phyloP scores from a whole-genome alignment of 441 rosid genomes.

The Lepidium campestre region DNA sequence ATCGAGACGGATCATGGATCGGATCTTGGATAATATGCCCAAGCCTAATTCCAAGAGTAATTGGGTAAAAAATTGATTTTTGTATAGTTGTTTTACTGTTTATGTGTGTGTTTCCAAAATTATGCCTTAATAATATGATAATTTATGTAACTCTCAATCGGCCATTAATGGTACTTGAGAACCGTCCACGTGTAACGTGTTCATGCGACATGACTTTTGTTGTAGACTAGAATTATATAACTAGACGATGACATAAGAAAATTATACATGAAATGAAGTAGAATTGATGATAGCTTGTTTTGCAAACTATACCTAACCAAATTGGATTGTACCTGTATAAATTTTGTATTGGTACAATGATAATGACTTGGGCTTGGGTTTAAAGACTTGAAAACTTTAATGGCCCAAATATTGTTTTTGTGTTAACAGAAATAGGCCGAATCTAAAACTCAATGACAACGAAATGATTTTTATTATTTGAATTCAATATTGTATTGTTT shows the following conservation, averaged over 20 bases:
- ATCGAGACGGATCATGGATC: too few relatives aligned
- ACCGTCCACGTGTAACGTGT: not conserved
- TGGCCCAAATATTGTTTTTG: not conserved
- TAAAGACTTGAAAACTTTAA: not conserved
- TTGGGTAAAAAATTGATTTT: too few relatives aligned
- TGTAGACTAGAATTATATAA: not conserved
- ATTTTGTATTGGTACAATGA: slow-evolving; percentile 23
- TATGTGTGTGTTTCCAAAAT: too few relatives aligned
- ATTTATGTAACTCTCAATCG: too few relatives aligned
- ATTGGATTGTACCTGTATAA: slow-evolving; percentile 7
- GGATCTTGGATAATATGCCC: too few relatives aligned
- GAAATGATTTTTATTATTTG: not conserved
- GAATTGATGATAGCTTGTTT: slow-evolving; percentile 9
- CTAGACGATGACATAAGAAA: not conserved
- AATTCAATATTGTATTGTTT: not conserved
- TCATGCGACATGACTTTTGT: not conserved
- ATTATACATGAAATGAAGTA: not conserved
- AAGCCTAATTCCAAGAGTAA: too few relatives aligned
- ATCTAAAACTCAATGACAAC: not conserved
- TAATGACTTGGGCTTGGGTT: slow-evolving; percentile 5
- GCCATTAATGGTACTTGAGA: not conserved
- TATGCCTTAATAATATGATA: too few relatives aligned
- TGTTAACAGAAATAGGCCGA: not conserved
- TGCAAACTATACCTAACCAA: slow-evolving; percentile 22
- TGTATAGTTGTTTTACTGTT: too few relatives aligned